Evolutionary conservation across 2,329 filamentous ascomycete species (phyloP).

Genomic region (Fusarium equiseti): DNA sequence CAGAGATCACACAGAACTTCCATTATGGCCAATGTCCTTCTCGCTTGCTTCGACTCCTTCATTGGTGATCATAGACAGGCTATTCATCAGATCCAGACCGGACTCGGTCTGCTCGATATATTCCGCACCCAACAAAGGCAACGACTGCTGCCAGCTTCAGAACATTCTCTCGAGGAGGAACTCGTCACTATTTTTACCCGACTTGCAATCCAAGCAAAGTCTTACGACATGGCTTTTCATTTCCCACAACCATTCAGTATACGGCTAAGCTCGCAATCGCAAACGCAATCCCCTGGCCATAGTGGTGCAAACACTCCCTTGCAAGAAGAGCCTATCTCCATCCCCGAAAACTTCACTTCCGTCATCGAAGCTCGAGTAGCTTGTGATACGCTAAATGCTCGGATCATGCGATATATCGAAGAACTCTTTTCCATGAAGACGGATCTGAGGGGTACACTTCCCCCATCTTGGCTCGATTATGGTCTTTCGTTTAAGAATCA

Average conservation of each 20-base stretch:
- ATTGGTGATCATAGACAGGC: conserved; percentile 72
- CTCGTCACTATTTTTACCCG: conserved; percentile 73
- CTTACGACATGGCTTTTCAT: conserved; percentile 76
- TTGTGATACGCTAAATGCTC: conserved; percentile 68
- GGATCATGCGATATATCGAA: conserved; percentile 70
- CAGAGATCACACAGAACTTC: conserved; percentile 63
- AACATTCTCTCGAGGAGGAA: conserved; percentile 68
- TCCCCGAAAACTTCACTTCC: conserved; percentile 58
- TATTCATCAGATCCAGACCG: conserved; percentile 71
- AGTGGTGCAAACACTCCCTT: conserved; percentile 57
- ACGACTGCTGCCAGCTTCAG: conserved; percentile 44
- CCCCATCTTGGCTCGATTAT: conserved; percentile 60
- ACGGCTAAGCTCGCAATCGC: conserved; percentile 52
- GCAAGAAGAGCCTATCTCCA: conserved; percentile 40
- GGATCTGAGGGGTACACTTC: conserved; percentile 66
- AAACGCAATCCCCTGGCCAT: conserved; percentile 58
- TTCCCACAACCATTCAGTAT: conserved; percentile 73
- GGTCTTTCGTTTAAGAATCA: conserved; percentile 62
- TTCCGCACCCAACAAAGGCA: conserved; percentile 60
- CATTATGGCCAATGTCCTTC: conserved; percentile 73
- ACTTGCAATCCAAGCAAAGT: conserved; percentile 74
- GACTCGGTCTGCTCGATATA: conserved; percentile 66
- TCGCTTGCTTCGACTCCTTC: conserved; percentile 77
- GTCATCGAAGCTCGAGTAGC: conserved; percentile 67
- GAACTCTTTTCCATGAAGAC: conserved; percentile 61